phyloP scores from a whole-genome alignment of 306 rosid species.

The Castanea sativa region DNA sequence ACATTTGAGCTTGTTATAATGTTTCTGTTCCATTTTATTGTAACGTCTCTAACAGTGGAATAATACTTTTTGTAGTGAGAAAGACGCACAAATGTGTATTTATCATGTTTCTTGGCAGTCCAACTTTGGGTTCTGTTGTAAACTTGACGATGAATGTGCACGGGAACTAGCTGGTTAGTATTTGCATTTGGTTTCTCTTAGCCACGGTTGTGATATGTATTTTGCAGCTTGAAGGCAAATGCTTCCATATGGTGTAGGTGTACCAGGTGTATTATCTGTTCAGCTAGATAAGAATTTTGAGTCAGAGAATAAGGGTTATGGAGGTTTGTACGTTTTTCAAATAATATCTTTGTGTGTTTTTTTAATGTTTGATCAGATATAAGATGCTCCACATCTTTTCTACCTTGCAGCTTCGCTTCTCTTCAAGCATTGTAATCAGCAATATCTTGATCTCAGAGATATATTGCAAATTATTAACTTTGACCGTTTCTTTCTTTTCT shows the following conservation, averaged over 20 bases:
- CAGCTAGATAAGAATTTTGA: slow-evolving; percentile 55
- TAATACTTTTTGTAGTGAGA: slow-evolving; percentile 52
- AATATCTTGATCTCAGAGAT: neutral
- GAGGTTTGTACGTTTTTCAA: slow-evolving; percentile 40
- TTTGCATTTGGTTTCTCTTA: neutral
- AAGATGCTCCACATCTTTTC: neutral
- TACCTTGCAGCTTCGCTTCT: neutral
- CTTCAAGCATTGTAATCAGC: neutral
- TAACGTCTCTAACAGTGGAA: neutral
- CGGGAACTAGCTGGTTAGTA: slow-evolving; percentile 56
- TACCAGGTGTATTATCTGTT: slow-evolving; percentile 76
- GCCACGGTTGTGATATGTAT: neutral
- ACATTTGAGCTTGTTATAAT: neutral
- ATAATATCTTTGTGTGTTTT: neutral
- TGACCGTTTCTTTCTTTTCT: too few species aligned
- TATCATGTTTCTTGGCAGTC: slow-evolving; percentile 85
- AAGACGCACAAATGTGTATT: slow-evolving; percentile 89
- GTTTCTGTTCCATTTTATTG: neutral
- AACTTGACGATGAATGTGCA: slow-evolving; percentile 78
- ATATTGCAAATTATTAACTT: neutral
- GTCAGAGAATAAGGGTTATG: slow-evolving; percentile 69
- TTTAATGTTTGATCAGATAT: neutral
- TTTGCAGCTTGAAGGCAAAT: neutral
- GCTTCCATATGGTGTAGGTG: slow-evolving; percentile 47
- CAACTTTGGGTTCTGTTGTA: slow-evolving; percentile 86